phyloP scores from a whole-genome alignment of 192 early-diverging fungal species.

The Mortierella antarctica region DNA sequence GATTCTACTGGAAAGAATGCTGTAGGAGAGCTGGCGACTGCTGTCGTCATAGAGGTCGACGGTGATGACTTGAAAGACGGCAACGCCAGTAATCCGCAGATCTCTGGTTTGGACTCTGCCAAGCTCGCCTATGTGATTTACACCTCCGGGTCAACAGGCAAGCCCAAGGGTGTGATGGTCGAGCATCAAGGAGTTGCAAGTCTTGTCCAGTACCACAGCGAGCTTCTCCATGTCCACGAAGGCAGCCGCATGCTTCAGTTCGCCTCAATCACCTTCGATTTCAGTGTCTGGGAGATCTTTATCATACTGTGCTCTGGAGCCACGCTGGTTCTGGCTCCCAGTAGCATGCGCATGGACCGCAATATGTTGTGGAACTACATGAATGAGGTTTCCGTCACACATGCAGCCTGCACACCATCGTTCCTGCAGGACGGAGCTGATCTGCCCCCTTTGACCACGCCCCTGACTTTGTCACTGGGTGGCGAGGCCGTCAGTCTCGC shows the following conservation, averaged over 20 bases:
- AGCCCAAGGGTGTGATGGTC: slow-evolving; percentile 46
- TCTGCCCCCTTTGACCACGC: too few species aligned
- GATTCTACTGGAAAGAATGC: too few species aligned
- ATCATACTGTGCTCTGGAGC: slow-evolving; percentile 9
- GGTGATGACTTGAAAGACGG: too few species aligned
- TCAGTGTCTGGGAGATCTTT: slow-evolving; percentile 18
- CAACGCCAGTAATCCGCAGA: too few species aligned
- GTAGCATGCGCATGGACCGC: slow-evolving; percentile 6
- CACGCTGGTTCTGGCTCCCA: not conserved
- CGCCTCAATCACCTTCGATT: slow-evolving; percentile 17
- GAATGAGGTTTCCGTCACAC: not conserved
- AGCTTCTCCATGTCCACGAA: not conserved
- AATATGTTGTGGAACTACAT: slow-evolving; percentile 5
- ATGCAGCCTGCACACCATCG: not conserved
- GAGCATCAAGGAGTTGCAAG: slow-evolving; percentile 5
- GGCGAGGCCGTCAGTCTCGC: too few species aligned
- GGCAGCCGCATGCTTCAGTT: slow-evolving; percentile 20
- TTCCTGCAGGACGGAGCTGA: slow-evolving; percentile 11
- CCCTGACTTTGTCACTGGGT: too few species aligned
- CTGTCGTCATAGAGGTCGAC: too few species aligned
- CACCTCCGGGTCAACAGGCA: slow-evolving; percentile 52
- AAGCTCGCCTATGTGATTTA: slow-evolving; percentile 13
- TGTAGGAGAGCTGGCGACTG: too few species aligned
- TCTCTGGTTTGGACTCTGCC: too few species aligned
- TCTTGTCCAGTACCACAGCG: not conserved